A percentile compares a stretch with the other conserved stretches of the same genome.
Evolutionary conservation across 202 grass and related monocot species (phyloP).

Genomic region (Carex sylvatica): DNA sequence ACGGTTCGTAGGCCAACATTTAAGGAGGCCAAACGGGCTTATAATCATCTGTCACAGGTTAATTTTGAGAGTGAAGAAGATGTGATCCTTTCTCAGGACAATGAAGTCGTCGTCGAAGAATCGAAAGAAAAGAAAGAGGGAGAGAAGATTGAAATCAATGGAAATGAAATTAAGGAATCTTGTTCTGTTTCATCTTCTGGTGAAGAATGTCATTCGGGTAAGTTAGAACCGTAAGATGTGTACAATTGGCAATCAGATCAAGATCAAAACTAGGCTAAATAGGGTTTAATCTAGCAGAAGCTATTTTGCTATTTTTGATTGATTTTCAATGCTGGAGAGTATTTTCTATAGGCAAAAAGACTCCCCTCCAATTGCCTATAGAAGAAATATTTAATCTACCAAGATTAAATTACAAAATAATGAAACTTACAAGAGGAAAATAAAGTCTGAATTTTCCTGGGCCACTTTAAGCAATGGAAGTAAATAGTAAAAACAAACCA

Average conservation of each 20-base stretch:
- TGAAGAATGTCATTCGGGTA: constrained; percentile 17
- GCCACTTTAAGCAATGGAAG: not conserved
- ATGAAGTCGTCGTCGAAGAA: constrained; percentile 24
- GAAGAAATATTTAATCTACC: not conserved
- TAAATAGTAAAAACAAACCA: not conserved
- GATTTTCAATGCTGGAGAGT: not conserved
- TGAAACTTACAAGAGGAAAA: not conserved
- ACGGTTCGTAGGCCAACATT: constrained; percentile 81
- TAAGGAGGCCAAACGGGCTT: constrained; percentile 90
- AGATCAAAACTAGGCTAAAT: not conserved
- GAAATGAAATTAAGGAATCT: constrained; percentile 25
- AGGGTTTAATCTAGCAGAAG: not conserved
- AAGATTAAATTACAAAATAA: not conserved
- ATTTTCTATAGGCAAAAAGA: not conserved
- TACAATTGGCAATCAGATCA: not conserved
- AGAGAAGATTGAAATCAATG: not conserved
- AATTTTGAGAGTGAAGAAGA: constrained; percentile 53
- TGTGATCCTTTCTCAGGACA: constrained; percentile 27
- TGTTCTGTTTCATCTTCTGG: constrained; percentile 23
- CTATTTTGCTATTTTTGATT: not conserved
- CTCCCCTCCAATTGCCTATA: not conserved
- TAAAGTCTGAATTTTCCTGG: not conserved
- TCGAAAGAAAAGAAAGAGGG: constrained; percentile 32
- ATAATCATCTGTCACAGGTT: constrained; percentile 63
- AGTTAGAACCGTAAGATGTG: not conserved